These are phyloP conservation scores for Phytophthora syringae DNA, from an alignment of 352 stramenopile genomes.

Conservation along the genomic window DNA sequence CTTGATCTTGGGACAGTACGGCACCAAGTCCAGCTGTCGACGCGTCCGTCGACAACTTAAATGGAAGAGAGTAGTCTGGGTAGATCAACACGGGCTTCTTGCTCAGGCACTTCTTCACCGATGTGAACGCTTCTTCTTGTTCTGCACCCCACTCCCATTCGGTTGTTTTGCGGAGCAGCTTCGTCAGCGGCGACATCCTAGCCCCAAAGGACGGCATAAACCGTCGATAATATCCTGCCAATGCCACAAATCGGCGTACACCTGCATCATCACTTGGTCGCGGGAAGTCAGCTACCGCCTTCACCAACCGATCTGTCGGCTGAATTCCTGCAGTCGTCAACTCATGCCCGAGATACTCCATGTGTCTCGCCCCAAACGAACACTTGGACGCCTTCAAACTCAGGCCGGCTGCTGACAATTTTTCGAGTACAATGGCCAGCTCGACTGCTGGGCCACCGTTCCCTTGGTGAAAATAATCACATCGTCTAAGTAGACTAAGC, in stretches of 20 bases:
- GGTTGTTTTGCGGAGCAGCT: background rate
- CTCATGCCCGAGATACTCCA: conserved; percentile 34
- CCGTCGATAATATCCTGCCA: conserved; percentile 3
- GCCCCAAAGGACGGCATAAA: background rate
- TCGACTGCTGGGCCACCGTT: conserved; percentile 14
- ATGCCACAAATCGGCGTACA: conserved; percentile 21
- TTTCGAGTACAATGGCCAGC: conserved; percentile 18
- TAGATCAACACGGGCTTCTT: no score
- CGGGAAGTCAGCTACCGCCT: conserved; percentile 2
- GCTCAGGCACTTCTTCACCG: no score
- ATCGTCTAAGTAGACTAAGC: no score
- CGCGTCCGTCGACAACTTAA: no score
- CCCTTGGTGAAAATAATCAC: conserved; percentile 31
- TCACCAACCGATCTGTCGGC: conserved; percentile 7
- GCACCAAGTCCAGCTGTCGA: no score
- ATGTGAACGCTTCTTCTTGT: background rate
- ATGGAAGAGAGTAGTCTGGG: no score
- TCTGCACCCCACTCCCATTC: no score
- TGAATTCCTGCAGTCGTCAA: no score
- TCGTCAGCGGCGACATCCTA: background rate
- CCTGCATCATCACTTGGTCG: conserved; percentile 1
- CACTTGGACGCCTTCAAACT: conserved; percentile 26
- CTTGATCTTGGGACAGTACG: no score
- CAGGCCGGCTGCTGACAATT: conserved; percentile 1
- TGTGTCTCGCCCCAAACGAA: conserved; percentile 3